Base-by-base conservation (phyloP, 1,139 yeast genomes). In the Suhomyces bokatorum region DNA sequence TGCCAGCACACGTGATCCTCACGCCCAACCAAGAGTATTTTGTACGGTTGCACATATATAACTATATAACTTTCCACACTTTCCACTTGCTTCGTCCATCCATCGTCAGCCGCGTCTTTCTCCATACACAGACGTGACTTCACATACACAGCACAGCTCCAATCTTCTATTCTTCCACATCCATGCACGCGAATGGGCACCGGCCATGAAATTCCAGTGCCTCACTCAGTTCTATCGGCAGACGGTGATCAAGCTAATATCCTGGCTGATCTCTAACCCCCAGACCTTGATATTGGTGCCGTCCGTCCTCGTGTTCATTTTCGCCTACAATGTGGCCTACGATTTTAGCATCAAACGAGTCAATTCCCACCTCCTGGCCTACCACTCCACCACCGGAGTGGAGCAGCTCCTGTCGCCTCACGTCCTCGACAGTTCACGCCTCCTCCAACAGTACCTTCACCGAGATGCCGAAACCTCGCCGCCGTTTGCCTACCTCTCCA, bases 261-360 rank as follows among this genome's bases (percentile, higher is more conserved):
- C 54, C 10, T 22, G 48, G 28, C 36, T 52, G 16, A 48, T 56
- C 34, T 42, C 53, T 14, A 49, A 49, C 31, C 68, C 68, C 6
- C 53, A 53, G 36, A 33, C 49, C 6, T 44, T 53, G 33, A 58
- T 63, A 15, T 43, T 63, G 37, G 35, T 62, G 15, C 66, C 67
- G 15, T 52, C 58, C 14, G 37, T 63, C 9, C 16, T 53, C 12
- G 50, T 56, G 22, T 62, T 63, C 40, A 40, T 60, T 7, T 34
- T 58, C 16, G 57, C 66, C 2, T 64, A 64, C 52, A 53, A 56
- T 32, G 58, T 63, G 36, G 38, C 54, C 16, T 62, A 61, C 38
- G 66, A 60, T 46, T 53, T 55, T 38, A 49, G 61, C 20, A 47
- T 61, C 37, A 58, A 55, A 35, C 45, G 48, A 27, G 36, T 58